These are phyloP conservation scores for Hygrophorus pudorinus DNA, from an alignment of 768 basidiomycete genomes.

Conservation along the genomic window DNA sequence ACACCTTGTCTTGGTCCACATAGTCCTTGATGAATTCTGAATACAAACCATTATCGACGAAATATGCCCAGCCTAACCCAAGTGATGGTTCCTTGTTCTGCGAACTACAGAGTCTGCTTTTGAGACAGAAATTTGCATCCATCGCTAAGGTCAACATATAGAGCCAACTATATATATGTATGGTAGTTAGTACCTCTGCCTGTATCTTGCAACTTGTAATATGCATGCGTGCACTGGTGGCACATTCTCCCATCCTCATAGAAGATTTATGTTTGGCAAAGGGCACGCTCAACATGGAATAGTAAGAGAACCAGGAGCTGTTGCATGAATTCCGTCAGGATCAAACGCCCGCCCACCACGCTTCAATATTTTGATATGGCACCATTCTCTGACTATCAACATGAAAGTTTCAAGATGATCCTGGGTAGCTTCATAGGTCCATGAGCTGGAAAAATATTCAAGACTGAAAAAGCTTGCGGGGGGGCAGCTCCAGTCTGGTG, in stretches of 20 bases:
- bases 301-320: conserved; percentile 4
- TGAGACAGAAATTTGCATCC: no score
- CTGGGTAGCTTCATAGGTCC: background rate
- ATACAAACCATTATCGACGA: conserved; percentile 7
- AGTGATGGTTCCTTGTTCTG: conserved; percentile 11
- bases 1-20: conserved; percentile 8
- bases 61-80: conserved; percentile 7
- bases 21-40: conserved; percentile 8
- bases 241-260: conserved; percentile 7
- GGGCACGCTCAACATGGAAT: conserved; percentile 10
- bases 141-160: conserved; percentile 10
- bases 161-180: conserved; percentile 9
- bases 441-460: background rate
- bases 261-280: conserved; percentile 8
- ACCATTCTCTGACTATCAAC: conserved; percentile 6
- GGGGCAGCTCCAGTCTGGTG: conserved; percentile 2
- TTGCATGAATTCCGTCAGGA: conserved; percentile 6
- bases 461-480: conserved; percentile 1
- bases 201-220: background rate
- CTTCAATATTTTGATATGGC: conserved; percentile 11
- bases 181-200: background rate
- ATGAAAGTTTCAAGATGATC: conserved; percentile 3
- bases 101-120: conserved; percentile 7
- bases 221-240: conserved; percentile 6
- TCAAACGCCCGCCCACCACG: conserved; percentile 11